Evolutionary conservation across 129 eudicot genomes (phyloP).

Genomic region (Tagetes erecta): DNA sequence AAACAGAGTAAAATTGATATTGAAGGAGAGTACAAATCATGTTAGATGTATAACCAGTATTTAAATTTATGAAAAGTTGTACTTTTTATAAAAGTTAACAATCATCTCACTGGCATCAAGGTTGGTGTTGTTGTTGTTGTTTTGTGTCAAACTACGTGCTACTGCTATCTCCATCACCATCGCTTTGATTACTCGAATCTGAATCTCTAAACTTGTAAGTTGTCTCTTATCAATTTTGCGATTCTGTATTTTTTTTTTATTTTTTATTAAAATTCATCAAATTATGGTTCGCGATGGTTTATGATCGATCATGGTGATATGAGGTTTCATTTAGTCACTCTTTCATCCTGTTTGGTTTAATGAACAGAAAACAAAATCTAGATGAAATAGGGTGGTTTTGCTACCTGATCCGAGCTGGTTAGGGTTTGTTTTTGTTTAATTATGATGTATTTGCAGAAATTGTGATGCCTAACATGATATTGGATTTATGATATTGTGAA

Average conservation of each 20-base stretch:
- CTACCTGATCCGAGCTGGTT: conserved; percentile 13
- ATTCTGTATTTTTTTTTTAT: conserved; percentile 5
- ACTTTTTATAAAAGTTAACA: not conserved
- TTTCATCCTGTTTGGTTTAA: conserved; percentile 13
- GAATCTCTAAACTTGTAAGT: conserved; percentile 20
- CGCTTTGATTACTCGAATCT: conserved; percentile 2
- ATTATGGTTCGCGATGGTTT: conserved; percentile 1
- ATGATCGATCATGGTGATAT: conserved; percentile 13
- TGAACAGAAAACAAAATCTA: not conserved
- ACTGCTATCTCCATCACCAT: conserved; percentile 23
- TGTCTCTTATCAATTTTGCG: conserved; percentile 13
- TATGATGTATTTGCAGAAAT: not conserved
- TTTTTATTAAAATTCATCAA: not conserved
- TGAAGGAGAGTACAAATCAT: too few relatives aligned
- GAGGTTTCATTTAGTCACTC: not conserved
- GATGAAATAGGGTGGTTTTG: not conserved
- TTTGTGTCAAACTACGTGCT: not conserved
- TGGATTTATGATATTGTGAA: not conserved
- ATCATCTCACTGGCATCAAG: conserved; percentile 13
- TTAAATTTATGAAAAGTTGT: too few relatives aligned
- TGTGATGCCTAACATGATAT: not conserved
- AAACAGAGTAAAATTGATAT: too few relatives aligned
- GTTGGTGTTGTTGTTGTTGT: conserved; percentile 15
- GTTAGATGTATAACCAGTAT: too few relatives aligned
- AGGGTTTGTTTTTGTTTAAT: conserved; percentile 13